Evolutionary conservation across 768 basidiomycete genomes (phyloP), one percentile per base, ranked within the genome.

Genomic region (Termitomyces sp.): DNA sequence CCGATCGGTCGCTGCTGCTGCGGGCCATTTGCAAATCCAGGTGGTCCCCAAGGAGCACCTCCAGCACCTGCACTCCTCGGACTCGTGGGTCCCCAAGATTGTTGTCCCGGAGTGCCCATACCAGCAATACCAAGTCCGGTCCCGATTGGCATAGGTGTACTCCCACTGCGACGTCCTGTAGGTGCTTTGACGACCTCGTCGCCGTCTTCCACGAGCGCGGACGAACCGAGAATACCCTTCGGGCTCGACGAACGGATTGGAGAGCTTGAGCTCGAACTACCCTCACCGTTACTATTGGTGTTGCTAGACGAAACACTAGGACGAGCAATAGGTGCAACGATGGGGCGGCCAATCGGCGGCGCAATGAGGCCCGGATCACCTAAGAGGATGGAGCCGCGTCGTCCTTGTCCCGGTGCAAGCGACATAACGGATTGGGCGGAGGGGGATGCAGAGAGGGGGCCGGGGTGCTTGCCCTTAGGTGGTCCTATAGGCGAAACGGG

Each of bases 121-220:
- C 68, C 65, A 26, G 67, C 66, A 30, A 67, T 62, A 8, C 64
- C 64, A 47, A 66, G 62, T 20, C 72, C 72, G 38, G 57, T 51
- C 12, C 63, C 63, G n/a, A 64, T 64, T 26, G 63, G 63, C 55
- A 71, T 68, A n/a, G 73, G 68, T 12, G 68, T 70, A 10, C 68
- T 74, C 43, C 70, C 71, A 8, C 81, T 74, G 50, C 83, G 70
- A 40, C 81, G 74, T 7, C 79, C 77, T 18, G 79, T 72, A 43
- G 79, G 72, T 10, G 72, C 69, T 8, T 75, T 68, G 16, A 92
- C 82, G 12, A 91, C 87, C 67, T 92, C 90, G 68, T 93, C 91
- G 61, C 90, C 90, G 60, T 91, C 89, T 14, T 89, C 83, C 3
- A 85, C 83, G 20, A 92, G 78, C 20, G 91, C 90, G 5, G 87